Conservation (phyloP, 306 rosid genomes). For the Gillenia trifoliata region DNA sequence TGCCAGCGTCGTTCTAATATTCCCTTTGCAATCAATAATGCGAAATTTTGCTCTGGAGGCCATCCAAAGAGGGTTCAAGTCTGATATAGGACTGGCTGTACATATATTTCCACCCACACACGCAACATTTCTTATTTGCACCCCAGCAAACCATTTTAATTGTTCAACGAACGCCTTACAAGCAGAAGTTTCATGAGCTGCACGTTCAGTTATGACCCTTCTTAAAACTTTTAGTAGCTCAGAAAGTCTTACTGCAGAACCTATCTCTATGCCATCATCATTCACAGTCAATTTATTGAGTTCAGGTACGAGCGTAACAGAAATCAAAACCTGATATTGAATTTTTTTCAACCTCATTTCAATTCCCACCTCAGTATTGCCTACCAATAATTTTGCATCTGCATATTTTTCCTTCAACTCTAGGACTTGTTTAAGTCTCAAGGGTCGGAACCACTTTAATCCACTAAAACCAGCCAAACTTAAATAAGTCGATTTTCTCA, state of each 20-base stretch:
- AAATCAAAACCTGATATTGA: conserved; percentile 61
- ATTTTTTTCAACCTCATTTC: conserved; percentile 82
- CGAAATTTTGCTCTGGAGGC: conserved; percentile 69
- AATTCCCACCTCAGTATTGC: conserved; percentile 94
- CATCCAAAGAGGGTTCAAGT: conserved; percentile 97
- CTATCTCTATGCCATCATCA: conserved; percentile 76
- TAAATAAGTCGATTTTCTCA: conserved; percentile 47
- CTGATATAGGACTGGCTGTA: conserved; percentile 98
- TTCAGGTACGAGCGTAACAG: conserved; percentile 71
- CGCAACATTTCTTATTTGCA: conserved; percentile 83
- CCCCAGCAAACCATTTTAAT: conserved; percentile 97
- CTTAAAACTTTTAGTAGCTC: conserved; percentile 57
- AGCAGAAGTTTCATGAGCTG: conserved; percentile 62
- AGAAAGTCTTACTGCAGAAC: conserved; percentile 83
- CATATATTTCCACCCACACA: conserved; percentile 94
- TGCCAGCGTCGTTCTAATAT: conserved; percentile 55
- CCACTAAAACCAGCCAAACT: conserved; percentile 72
- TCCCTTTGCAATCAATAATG: conserved; percentile 65
- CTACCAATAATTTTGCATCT: conserved; percentile 78
- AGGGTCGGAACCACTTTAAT: conserved; percentile 79
- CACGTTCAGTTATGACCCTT: conserved; percentile 51
- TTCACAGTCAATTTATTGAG: conserved; percentile 54
- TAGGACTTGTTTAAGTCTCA: conserved; percentile 58
- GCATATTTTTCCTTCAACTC: conserved; percentile 69
- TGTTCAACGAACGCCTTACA: conserved; percentile 85